Base-by-base conservation (phyloP, 768 basidiomycete species). In the Lactarius akahatsu region DNA sequence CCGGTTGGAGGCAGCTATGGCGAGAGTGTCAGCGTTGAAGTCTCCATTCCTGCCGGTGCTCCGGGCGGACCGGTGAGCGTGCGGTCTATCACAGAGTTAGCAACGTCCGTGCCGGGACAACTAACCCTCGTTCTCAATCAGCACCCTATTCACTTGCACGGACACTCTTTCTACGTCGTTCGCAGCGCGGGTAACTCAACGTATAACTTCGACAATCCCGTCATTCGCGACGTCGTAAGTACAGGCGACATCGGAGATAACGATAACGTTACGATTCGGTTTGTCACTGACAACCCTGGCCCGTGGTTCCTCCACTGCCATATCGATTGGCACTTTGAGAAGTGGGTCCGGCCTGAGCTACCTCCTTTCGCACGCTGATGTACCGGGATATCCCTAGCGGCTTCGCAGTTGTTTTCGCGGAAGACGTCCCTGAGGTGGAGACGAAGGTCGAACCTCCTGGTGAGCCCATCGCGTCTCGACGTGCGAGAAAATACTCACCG, bases 161-260 rank as follows among this genome's bases (percentile, higher is more conserved):
- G 57, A 34, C 70, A 68, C 38, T n/a, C 45, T 1, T 70, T 71
- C 59, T 34, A 59, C 11, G 69, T 70, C 20, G 47, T 71, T 16
- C 63, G 66, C 15, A 65, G 63, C 32, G 62, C 66, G 18, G 66
- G 70, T 1, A 55, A 23, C 36, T 26, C 59, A n/a, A 38, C 55
- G 18, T 66, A 66, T 47, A 73, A 72, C 47, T 65, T 41, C 5
- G 57, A 54, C 10, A 81, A 83, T 71, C 83, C 83, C 0, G 75
- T 79, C 59, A 73, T 79, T 55, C 73, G 83, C 55, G 83, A 85
- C 69, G 80, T 80, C 8, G 77, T 82, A 34, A 68, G 56, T 63
- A 62, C 69, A 4, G 72, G 71, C 15, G 18, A 28, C 11, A 0
- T 10, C 2, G 59, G 43, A 2, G 69, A 69, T 30, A 63, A 66